Evolutionary conservation across 1,284 basidiomycete genomes (phyloP).

Genomic region (Neonothopanus nambi): DNA sequence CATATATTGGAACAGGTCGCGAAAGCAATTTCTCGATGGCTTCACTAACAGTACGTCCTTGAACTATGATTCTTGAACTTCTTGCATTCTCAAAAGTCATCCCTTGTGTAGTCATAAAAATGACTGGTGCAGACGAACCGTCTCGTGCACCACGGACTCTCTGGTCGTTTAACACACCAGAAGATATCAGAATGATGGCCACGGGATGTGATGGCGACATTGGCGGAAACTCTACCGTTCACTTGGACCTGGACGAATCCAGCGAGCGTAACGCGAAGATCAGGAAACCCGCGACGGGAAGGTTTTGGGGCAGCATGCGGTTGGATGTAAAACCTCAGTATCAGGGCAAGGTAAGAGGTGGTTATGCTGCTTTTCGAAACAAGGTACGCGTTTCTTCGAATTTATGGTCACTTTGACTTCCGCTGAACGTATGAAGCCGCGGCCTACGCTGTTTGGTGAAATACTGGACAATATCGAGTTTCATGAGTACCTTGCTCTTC

Average conservation of each 20-base stretch:
- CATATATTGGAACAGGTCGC: conserved; percentile 30
- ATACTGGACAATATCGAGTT: conserved; percentile 78
- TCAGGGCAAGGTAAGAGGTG: conserved; percentile 64
- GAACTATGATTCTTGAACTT: not conserved
- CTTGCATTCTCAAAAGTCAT: conserved; percentile 18
- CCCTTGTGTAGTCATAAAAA: conserved; percentile 55
- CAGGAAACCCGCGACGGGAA: conserved; percentile 48
- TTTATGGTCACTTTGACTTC: not conserved
- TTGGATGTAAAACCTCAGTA: conserved; percentile 62
- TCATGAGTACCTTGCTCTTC: conserved; percentile 77
- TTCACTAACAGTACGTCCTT: conserved; percentile 10
- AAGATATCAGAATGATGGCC: conserved; percentile 63
- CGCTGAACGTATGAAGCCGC: conserved; percentile 1
- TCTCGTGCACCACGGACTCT: conserved; percentile 59
- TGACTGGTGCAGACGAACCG: conserved; percentile 69
- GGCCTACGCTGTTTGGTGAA: conserved; percentile 66
- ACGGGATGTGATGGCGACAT: conserved; percentile 84
- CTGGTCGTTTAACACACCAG: conserved; percentile 59
- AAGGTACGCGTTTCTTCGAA: conserved; percentile 52
- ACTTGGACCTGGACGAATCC: conserved; percentile 61
- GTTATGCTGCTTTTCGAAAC: conserved; percentile 86
- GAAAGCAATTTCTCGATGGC: conserved; percentile 22
- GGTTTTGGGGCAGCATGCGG: conserved; percentile 78
- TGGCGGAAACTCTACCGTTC: conserved; percentile 78
- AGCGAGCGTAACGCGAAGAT: conserved; percentile 40